Evolutionary conservation across 139 green algal species (phyloP).

Genomic region (Micractinium conductrix): DNA sequence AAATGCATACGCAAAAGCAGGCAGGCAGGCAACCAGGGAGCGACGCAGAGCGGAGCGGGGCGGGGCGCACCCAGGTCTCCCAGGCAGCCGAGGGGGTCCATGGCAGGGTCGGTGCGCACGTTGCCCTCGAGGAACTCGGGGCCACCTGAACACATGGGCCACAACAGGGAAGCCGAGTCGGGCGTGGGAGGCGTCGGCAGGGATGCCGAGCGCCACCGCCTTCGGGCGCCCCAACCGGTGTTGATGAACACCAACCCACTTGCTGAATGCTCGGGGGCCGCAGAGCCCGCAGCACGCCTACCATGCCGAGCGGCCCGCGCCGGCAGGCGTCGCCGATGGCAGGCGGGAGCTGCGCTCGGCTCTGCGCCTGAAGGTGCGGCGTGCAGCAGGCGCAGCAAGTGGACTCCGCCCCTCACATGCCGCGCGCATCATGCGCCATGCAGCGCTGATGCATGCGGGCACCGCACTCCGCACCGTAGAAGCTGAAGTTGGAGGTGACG

Average conservation of each 20-base stretch:
- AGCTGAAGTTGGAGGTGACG: slow-evolving; percentile 42
- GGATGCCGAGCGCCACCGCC: not conserved
- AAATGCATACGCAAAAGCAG: not conserved
- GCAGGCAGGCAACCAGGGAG: too few relatives aligned
- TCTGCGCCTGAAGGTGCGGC: not conserved
- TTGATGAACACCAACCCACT: too few relatives aligned
- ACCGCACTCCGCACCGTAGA: slow-evolving; percentile 13
- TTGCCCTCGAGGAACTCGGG: slow-evolving; percentile 17
- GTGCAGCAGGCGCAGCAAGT: not conserved
- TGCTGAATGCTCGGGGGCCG: too few relatives aligned
- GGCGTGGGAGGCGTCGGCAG: not conserved
- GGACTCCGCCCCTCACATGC: too few relatives aligned
- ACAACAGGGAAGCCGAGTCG: too few relatives aligned
- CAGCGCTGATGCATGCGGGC: not conserved
- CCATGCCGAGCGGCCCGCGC: too few relatives aligned
- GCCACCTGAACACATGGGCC: not conserved
- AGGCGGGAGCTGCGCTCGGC: not conserved
- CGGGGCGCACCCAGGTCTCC: slow-evolving; percentile 37
- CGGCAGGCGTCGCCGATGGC: not conserved
- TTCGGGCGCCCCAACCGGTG: too few relatives aligned
- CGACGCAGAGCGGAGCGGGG: too few relatives aligned
- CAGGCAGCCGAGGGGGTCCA: slow-evolving; percentile 28
- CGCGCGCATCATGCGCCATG: too few relatives aligned
- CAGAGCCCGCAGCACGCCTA: too few relatives aligned
- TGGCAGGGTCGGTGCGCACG: slow-evolving; percentile 2